Conservation (phyloP, 495 filamentous ascomycete genomes). For the Parachaetomium inaequale region DNA sequence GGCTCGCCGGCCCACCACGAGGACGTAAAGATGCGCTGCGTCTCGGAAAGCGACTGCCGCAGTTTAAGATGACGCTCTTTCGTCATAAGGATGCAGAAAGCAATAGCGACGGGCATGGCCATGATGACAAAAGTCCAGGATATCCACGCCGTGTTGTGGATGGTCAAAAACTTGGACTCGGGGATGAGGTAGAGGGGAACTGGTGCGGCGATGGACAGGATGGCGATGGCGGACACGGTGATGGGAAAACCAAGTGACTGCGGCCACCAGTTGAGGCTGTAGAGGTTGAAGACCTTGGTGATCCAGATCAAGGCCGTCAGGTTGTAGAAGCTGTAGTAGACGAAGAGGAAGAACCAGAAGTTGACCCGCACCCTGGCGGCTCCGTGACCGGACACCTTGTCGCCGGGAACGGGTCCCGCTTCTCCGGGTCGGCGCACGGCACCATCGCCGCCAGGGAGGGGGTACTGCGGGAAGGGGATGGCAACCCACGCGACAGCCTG, state of each 20-base stretch:
- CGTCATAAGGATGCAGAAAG: conserved; percentile 56
- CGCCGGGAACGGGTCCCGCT: conserved; percentile 26
- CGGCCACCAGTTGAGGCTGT: conserved; percentile 64
- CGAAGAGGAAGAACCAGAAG: conserved; percentile 64
- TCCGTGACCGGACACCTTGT: conserved; percentile 55
- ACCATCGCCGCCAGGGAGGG: conserved; percentile 38
- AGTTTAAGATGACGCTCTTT: conserved; percentile 55
- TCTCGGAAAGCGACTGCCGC: conserved; percentile 55
- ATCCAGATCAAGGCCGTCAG: conserved; percentile 62
- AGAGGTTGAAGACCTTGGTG: conserved; percentile 65
- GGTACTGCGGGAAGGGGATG: conserved; percentile 60
- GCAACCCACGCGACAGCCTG: conserved; percentile 61
- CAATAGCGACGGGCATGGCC: conserved; percentile 58
- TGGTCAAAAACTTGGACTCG: conserved; percentile 44
- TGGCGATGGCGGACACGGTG: conserved; percentile 53
- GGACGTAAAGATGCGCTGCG: conserved; percentile 59
- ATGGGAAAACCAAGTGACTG: conserved; percentile 54
- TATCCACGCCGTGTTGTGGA: conserved; percentile 61
- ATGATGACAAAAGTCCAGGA: conserved; percentile 62
- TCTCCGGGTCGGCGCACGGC: conserved; percentile 25
- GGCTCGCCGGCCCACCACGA: conserved; percentile 57
- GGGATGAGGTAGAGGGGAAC: conserved; percentile 56
- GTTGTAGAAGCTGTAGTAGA: conserved; percentile 65
- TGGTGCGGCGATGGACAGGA: conserved; percentile 51
- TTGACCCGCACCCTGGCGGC: conserved; percentile 57